Percentiles rank a stretch among this genome's conserved stretches.
phyloP scores from a whole-genome alignment of 257 asterid species.

The Petrea volubilis region DNA sequence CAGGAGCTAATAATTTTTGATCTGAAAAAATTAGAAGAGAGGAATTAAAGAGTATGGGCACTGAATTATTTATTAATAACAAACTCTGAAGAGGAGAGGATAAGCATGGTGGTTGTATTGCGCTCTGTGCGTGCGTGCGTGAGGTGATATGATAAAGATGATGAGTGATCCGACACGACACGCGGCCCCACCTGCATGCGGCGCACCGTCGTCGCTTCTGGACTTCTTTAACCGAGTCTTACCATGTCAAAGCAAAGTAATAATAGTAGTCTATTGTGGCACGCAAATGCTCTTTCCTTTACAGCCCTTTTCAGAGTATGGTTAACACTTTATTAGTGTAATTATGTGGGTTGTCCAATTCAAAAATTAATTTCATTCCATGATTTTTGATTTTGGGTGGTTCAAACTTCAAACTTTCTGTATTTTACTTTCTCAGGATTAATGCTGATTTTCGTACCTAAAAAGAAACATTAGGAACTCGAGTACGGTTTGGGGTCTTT shows the following conservation, averaged over 20 bases:
- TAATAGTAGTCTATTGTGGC: background rate
- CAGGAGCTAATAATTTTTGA: background rate
- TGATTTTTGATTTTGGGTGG: too few species aligned
- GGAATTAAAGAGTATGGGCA: too few species aligned
- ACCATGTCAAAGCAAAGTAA: background rate
- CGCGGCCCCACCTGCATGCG: slow-evolving; percentile 37
- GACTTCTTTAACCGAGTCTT: background rate
- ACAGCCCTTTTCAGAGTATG: background rate
- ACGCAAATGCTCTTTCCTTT: background rate
- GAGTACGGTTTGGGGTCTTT: too few species aligned
- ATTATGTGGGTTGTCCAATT: too few species aligned
- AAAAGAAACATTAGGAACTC: too few species aligned
- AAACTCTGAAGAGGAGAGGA: background rate
- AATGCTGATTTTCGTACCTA: too few species aligned
- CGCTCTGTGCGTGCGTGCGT: too few species aligned
- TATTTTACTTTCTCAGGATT: too few species aligned
- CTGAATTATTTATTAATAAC: background rate
- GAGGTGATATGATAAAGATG: slow-evolving; percentile 9
- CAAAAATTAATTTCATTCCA: too few species aligned
- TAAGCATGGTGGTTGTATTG: background rate
- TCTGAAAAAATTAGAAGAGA: background rate
- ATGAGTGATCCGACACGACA: slow-evolving; percentile 4
- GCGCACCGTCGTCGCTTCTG: slow-evolving; percentile 48
- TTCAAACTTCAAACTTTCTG: too few species aligned
- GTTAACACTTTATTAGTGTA: background rate